Conservation (phyloP, 345 rosid genomes). For the Eucalyptus coolabah region DNA sequence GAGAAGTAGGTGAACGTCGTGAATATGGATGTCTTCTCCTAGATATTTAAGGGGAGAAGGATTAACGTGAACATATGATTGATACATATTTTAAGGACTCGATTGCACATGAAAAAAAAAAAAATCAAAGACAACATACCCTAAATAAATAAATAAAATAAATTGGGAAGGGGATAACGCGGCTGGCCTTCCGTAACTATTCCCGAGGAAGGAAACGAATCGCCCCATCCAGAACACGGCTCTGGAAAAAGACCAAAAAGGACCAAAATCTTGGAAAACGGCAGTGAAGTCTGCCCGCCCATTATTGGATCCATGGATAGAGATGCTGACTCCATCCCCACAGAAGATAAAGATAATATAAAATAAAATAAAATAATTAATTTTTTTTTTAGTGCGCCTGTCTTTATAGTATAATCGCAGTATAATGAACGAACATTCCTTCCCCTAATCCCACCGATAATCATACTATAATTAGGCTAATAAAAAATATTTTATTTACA, state of each 20-base stretch:
- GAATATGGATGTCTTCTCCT: not conserved
- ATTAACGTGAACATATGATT: not conserved
- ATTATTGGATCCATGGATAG: not conserved
- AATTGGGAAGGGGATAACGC: too few species aligned
- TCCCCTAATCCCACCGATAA: not conserved
- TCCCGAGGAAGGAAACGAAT: not conserved
- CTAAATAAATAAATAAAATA: accelerated
- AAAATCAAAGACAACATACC: too few species aligned
- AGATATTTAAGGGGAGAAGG: not conserved
- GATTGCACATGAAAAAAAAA: not conserved
- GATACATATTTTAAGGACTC: not conserved
- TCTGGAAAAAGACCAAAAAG: not conserved
- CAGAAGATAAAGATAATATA: not conserved
- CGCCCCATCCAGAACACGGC: not conserved
- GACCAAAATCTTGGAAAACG: not conserved
- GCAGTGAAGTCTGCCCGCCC: not conserved
- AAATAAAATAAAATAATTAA: not conserved
- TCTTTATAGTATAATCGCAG: not conserved
- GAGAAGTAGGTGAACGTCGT: not conserved
- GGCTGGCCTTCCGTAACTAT: not conserved
- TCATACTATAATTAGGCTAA: not conserved
- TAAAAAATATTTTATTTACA: not conserved
- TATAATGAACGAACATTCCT: not conserved
- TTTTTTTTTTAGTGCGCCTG: not conserved
- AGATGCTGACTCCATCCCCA: not conserved